These are phyloP conservation scores for Avicennia marina DNA, from an alignment of 257 asterid species.

Conservation along the genomic window DNA sequence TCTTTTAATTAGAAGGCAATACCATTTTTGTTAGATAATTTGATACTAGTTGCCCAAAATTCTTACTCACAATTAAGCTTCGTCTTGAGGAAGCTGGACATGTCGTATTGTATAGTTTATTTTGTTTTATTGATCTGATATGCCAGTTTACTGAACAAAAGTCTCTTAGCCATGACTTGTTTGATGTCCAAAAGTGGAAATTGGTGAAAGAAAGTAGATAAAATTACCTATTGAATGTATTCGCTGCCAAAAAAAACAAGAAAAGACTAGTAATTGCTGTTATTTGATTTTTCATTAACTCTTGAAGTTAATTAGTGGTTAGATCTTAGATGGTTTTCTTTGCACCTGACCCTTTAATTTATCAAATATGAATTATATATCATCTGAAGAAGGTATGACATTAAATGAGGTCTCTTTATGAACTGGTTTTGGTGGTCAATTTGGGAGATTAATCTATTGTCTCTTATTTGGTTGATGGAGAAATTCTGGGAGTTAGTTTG, in stretches of 20 bases:
- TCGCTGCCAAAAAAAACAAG: neutral
- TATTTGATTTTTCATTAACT: neutral
- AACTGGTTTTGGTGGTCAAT: neutral
- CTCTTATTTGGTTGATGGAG: neutral
- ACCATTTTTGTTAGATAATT: neutral
- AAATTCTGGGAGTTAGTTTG: neutral
- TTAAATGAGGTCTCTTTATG: constrained; percentile 5
- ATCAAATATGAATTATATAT: neutral
- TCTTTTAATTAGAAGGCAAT: neutral
- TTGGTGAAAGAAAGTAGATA: neutral
- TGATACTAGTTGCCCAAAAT: neutral
- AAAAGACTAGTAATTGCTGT: neutral
- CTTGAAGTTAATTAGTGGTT: neutral
- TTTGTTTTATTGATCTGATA: neutral
- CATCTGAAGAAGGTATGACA: neutral
- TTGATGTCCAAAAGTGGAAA: neutral
- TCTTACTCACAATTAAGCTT: neutral
- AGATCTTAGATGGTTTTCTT: too few relatives aligned
- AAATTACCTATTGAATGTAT: neutral
- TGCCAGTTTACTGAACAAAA: neutral
- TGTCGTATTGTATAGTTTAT: neutral
- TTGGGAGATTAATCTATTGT: neutral
- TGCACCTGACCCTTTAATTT: neutral
- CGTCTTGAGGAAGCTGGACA: neutral
- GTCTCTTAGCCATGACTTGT: neutral